Evolutionary conservation across 495 filamentous ascomycete species (phyloP).

Genomic region (Penicillium silybi): DNA sequence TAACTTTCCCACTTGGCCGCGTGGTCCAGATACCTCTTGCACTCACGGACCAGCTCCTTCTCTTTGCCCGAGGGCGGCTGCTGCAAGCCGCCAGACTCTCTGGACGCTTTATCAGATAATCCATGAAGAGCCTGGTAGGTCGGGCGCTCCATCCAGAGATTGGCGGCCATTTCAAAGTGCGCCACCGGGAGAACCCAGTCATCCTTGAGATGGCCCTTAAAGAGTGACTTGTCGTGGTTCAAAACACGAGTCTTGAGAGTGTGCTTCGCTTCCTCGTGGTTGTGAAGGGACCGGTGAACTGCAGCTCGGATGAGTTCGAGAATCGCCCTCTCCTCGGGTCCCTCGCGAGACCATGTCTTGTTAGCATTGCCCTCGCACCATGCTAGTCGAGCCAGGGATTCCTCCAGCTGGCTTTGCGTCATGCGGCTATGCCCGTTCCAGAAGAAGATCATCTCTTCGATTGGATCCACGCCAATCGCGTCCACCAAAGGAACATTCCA

Average conservation of each 20-base stretch:
- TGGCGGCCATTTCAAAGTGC: slow-evolving; percentile 84
- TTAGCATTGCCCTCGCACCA: slow-evolving; percentile 63
- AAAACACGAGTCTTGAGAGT: slow-evolving; percentile 59
- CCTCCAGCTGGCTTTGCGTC: slow-evolving; percentile 58
- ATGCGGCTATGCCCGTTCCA: slow-evolving; percentile 85
- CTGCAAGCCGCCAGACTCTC: slow-evolving; percentile 1
- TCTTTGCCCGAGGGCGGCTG: slow-evolving; percentile 33
- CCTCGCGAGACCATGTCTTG: slow-evolving; percentile 53
- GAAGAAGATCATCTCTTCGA: slow-evolving; percentile 94
- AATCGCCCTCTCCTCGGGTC: slow-evolving; percentile 70
- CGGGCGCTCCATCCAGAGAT: slow-evolving; percentile 66
- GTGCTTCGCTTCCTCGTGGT: slow-evolving; percentile 58
- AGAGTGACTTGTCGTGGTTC: slow-evolving; percentile 57
- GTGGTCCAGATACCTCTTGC: slow-evolving; percentile 70
- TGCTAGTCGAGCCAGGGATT: slow-evolving; percentile 56
- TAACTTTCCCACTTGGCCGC: slow-evolving; percentile 80
- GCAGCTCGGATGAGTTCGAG: slow-evolving; percentile 63
- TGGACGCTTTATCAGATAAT: slow-evolving; percentile 10
- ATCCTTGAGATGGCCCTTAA: slow-evolving; percentile 73
- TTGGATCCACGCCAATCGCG: slow-evolving; percentile 75
- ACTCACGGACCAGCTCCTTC: slow-evolving; percentile 56
- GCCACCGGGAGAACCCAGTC: slow-evolving; percentile 79
- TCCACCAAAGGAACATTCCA: slow-evolving; percentile 70
- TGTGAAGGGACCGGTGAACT: slow-evolving; percentile 58
- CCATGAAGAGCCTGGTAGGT: slow-evolving; percentile 33